These are phyloP conservation scores for Apiospora malaysiana DNA, from an alignment of 2,329 filamentous ascomycete genomes.

Conservation along the genomic window DNA sequence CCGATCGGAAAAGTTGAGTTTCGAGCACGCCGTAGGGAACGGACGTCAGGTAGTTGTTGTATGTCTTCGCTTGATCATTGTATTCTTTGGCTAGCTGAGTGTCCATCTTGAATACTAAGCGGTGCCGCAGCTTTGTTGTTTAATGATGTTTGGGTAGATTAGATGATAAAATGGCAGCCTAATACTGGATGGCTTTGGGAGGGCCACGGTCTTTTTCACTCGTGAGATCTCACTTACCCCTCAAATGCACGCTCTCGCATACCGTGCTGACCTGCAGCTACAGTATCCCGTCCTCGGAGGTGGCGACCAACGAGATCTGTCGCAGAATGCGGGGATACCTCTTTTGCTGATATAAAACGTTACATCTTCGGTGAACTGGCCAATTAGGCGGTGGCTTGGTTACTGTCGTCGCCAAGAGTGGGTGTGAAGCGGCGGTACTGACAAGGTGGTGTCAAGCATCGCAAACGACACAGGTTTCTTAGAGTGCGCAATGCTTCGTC, in stretches of 20 bases:
- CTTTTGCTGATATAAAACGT: neutral
- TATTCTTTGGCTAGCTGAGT: conserved; percentile 24
- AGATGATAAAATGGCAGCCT: neutral
- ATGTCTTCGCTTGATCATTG: conserved; percentile 23
- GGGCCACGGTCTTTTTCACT: too few species aligned
- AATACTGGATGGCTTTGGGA: too few species aligned
- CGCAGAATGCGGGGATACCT: neutral
- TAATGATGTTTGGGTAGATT: neutral
- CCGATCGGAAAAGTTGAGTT: conserved; percentile 37
- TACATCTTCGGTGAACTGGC: neutral
- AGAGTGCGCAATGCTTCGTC: too few species aligned
- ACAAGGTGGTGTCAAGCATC: too few species aligned
- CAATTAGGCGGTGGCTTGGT: neutral
- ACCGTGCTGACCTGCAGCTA: too few species aligned
- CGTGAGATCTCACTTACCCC: too few species aligned
- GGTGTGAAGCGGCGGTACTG: too few species aligned
- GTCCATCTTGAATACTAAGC: neutral
- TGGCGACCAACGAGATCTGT: neutral
- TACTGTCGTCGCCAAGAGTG: too few species aligned
- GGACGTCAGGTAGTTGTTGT: conserved; percentile 18
- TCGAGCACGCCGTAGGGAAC: conserved; percentile 31
- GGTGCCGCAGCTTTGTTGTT: neutral
- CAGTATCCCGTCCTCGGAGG: neutral
- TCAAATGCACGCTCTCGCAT: too few species aligned
- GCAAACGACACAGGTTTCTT: too few species aligned